A percentile compares a stretch with the other conserved stretches of the same genome.
phyloP scores from a whole-genome alignment of 2,329 filamentous ascomycete genomes.

The Chalaropsis thielavioides region DNA sequence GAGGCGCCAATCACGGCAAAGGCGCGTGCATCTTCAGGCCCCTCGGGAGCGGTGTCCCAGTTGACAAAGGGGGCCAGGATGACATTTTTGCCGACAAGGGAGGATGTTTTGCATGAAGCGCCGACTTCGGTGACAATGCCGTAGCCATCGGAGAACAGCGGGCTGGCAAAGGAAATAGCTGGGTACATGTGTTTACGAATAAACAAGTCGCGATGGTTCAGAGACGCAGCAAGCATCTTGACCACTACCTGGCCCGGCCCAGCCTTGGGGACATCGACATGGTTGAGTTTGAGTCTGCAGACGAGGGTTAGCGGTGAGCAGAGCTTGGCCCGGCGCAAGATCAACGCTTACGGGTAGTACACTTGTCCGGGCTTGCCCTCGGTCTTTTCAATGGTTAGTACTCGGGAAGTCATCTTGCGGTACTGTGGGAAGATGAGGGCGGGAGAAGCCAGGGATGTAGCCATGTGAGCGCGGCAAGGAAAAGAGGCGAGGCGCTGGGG shows the following conservation, averaged over 20 bases:
- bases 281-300: constrained; percentile 42
- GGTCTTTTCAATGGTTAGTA: constrained; percentile 49
- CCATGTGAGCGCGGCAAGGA: neutral
- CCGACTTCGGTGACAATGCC: constrained; percentile 58
- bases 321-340: neutral
- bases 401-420: constrained; percentile 11
- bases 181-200: constrained; percentile 88
- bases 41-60: constrained; percentile 57
- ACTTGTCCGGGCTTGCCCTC: constrained; percentile 79
- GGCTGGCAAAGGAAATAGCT: constrained; percentile 60
- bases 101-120: constrained; percentile 26
- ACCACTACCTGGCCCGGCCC: constrained; percentile 57
- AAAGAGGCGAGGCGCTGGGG: neutral
- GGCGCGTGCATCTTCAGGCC: constrained; percentile 49
- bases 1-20: constrained; percentile 60
- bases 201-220: constrained; percentile 94
- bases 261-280: constrained; percentile 48
- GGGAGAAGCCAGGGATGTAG: constrained; percentile 7
- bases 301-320: neutral
- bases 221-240: constrained; percentile 60
- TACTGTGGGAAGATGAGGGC: constrained; percentile 11
- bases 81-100: constrained; percentile 50
- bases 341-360: constrained; percentile 53
- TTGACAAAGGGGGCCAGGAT: constrained; percentile 64
- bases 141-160: constrained; percentile 70